These are phyloP conservation scores for Teunomyces gatunensis DNA, from an alignment of 805 yeast species.

Conservation along the genomic window DNA sequence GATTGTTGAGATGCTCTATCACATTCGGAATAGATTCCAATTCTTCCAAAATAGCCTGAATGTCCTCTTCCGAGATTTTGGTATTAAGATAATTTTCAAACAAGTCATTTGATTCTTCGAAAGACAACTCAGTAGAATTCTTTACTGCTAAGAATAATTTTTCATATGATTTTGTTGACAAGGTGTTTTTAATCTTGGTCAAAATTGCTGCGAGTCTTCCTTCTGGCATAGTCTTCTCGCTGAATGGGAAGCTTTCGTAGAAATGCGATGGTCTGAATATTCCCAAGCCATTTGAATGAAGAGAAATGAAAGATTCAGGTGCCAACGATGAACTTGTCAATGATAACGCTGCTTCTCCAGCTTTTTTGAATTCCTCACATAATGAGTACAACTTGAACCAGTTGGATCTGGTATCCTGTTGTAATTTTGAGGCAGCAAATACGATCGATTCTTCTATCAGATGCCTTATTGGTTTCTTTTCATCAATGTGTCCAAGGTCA, in stretches of 20 bases:
- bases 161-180: constrained; percentile 30
- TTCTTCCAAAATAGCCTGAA: constrained; percentile 15
- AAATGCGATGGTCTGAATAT: constrained; percentile 30
- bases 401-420: constrained; percentile 39
- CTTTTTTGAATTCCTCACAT: constrained; percentile 66
- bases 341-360: constrained; percentile 58
- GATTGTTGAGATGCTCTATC: constrained; percentile 19
- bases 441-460: constrained; percentile 24
- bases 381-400: constrained; percentile 71
- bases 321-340: constrained; percentile 8
- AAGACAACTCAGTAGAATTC: constrained; percentile 11
- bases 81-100: constrained; percentile 19
- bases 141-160: constrained; percentile 19
- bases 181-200: constrained; percentile 16
- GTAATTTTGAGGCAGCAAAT: not conserved
- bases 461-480: constrained; percentile 20
- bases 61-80: constrained; percentile 27
- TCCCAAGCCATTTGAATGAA: constrained; percentile 35
- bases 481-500: constrained; percentile 11
- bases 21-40: constrained; percentile 27
- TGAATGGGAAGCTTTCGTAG: constrained; percentile 23
- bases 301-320: constrained; percentile 14
- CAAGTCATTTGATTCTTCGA: constrained; percentile 18
- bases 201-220: constrained; percentile 21
- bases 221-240: constrained; percentile 8